Conservation (phyloP, 1,284 basidiomycete genomes). For the Mycena citricolor region DNA sequence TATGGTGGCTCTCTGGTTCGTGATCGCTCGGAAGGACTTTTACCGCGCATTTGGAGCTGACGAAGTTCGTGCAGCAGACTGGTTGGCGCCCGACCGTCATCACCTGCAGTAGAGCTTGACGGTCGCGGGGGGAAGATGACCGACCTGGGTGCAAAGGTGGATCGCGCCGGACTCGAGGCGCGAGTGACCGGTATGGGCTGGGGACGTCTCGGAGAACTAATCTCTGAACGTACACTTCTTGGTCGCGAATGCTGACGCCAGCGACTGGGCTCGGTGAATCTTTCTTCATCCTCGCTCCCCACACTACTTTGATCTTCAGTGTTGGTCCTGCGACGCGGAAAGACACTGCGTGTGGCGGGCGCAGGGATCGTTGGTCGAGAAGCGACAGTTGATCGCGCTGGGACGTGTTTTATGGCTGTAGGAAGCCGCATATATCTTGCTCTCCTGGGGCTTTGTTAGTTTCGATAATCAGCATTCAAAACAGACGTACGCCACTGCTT, state of each 20-base stretch:
- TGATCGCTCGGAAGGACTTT: conserved; percentile 37
- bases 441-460: conserved; percentile 25
- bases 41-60: conserved; percentile 48
- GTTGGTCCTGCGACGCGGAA: conserved; percentile 32
- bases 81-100: conserved; percentile 43
- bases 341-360: conserved; percentile 25
- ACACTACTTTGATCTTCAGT: conserved; percentile 25
- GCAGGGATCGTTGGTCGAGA: conserved; percentile 10
- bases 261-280: conserved; percentile 18
- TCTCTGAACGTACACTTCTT: conserved; percentile 30
- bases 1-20: conserved; percentile 37
- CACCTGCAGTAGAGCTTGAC: conserved; percentile 30
- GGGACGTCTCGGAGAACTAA: conserved; percentile 21
- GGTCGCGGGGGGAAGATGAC: conserved; percentile 18
- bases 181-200: conserved; percentile 22
- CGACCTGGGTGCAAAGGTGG: conserved; percentile 19
- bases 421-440: conserved; percentile 71
- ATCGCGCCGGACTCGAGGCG: conserved; percentile 31
- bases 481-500: conserved; percentile 74
- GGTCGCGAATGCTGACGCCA: conserved; percentile 20
- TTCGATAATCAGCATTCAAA: conserved; percentile 22
- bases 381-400: conserved; percentile 21
- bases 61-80: conserved; percentile 61
- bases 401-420: conserved; percentile 38
- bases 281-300: conserved; percentile 29